phyloP scores from a whole-genome alignment of 2,329 filamentous ascomycete genomes.

The Colletotrichum eleusines region DNA sequence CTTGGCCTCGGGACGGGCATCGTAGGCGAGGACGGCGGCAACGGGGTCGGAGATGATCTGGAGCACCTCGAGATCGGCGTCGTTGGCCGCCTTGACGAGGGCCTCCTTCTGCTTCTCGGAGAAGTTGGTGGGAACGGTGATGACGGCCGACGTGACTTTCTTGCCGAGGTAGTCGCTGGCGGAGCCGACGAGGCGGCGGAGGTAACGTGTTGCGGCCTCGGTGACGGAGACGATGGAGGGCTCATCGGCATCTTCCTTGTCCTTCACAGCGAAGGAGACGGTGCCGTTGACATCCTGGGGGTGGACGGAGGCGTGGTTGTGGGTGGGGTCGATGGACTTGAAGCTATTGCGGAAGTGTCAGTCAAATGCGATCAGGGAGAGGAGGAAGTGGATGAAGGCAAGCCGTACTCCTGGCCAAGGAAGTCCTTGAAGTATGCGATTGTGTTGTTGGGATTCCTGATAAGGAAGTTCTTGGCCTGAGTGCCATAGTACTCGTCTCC shows the following conservation, averaged over 20 bases:
- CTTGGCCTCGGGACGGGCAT: slow-evolving; percentile 82
- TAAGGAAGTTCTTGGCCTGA: slow-evolving; percentile 93
- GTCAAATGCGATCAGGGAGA: slow-evolving; percentile 31
- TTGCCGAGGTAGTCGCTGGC: slow-evolving; percentile 94
- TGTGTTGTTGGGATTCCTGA: slow-evolving; percentile 93
- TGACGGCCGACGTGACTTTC: slow-evolving; percentile 92
- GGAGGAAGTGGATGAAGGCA: not conserved
- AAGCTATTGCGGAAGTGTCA: slow-evolving; percentile 65
- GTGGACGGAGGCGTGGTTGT: slow-evolving; percentile 93
- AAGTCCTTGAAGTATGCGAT: slow-evolving; percentile 97
- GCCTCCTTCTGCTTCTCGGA: slow-evolving; percentile 87
- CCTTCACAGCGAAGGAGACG: slow-evolving; percentile 86
- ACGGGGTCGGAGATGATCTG: slow-evolving; percentile 95
- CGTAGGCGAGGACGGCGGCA: slow-evolving; percentile 89
- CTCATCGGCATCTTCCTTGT: slow-evolving; percentile 73
- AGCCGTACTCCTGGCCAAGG: slow-evolving; percentile 86
- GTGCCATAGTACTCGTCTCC: slow-evolving; percentile 97
- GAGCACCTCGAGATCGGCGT: slow-evolving; percentile 86
- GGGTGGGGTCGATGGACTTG: slow-evolving; percentile 95
- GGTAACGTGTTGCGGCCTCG: slow-evolving; percentile 86
- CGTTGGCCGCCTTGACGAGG: slow-evolving; percentile 80
- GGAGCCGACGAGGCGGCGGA: slow-evolving; percentile 83
- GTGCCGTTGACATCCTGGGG: slow-evolving; percentile 79
- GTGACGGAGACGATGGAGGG: slow-evolving; percentile 79
- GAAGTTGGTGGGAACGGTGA: slow-evolving; percentile 96